Percentiles rank a stretch among this genome's conserved stretches.
phyloP scores from a whole-genome alignment of 139 green algal species.

The Penium margaritaceum region DNA sequence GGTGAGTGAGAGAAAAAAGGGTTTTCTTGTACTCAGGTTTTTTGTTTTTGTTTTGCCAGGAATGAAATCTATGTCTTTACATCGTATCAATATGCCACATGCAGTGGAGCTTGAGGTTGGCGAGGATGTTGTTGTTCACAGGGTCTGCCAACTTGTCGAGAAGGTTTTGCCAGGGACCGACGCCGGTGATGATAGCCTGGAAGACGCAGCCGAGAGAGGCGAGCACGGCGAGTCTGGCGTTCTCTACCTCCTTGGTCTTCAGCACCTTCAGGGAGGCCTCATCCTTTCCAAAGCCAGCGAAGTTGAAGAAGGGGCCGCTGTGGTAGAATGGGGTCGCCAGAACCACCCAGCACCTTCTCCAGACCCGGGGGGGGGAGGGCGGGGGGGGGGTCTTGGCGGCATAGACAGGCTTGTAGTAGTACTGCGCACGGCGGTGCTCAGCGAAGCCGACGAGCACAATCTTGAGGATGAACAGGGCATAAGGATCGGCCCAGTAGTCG shows the following conservation, averaged over 20 bases:
- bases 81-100: too few relatives aligned
- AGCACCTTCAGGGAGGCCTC: slow-evolving; percentile 68
- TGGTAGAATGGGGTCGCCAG: slow-evolving; percentile 71
- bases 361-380: slow-evolving; percentile 92
- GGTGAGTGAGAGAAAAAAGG: too few relatives aligned
- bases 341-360: slow-evolving; percentile 67
- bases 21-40: too few relatives aligned
- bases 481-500: slow-evolving; percentile 82
- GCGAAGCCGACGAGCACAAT: slow-evolving; percentile 87
- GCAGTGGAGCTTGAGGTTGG: slow-evolving; percentile 37
- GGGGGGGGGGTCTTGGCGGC: slow-evolving; percentile 84
- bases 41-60: too few relatives aligned
- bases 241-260: slow-evolving; percentile 93
- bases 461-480: slow-evolving; percentile 89
- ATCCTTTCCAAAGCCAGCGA: slow-evolving; percentile 76
- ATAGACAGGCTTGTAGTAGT: slow-evolving; percentile 65
- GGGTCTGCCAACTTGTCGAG: slow-evolving; percentile 69
- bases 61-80: too few relatives aligned
- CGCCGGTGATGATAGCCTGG: slow-evolving; percentile 59
- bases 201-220: slow-evolving; percentile 62
- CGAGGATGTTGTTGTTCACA: slow-evolving; percentile 29
- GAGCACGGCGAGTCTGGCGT: slow-evolving; percentile 80
- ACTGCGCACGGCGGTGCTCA: slow-evolving; percentile 56
- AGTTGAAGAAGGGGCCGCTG: slow-evolving; percentile 92
- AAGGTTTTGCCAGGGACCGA: slow-evolving; percentile 67